phyloP scores from a whole-genome alignment of 495 filamentous ascomycete species.

The Wilcoxina mikolae region DNA sequence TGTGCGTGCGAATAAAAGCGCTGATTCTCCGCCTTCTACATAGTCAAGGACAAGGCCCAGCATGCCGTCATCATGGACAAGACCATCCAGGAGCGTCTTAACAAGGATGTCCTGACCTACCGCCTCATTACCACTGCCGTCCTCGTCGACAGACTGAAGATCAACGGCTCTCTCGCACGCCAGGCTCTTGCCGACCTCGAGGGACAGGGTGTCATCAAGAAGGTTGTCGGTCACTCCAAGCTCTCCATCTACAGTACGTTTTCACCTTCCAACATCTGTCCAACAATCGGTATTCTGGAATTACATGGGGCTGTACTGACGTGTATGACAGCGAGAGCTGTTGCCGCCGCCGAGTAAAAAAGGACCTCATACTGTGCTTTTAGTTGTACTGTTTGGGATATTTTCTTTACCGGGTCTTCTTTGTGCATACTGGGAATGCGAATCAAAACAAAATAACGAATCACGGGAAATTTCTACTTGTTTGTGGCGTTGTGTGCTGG shows the following conservation, averaged over 20 bases:
- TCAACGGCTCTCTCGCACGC: slow-evolving; percentile 94
- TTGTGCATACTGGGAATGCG: slow-evolving; percentile 6
- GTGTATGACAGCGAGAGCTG: slow-evolving; percentile 7
- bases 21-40: slow-evolving; percentile 23
- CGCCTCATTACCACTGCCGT: slow-evolving; percentile 96
- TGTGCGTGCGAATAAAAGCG: slow-evolving; percentile 1
- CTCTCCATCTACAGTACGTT: slow-evolving; percentile 95
- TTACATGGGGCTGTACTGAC: not conserved
- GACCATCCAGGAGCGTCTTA: slow-evolving; percentile 29
- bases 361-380: slow-evolving; percentile 1
- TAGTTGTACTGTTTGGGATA: not conserved
- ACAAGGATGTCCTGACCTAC: slow-evolving; percentile 77
- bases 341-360: slow-evolving; percentile 16
- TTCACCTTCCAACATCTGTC: not conserved
- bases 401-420: slow-evolving; percentile 3
- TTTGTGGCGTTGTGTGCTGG: too few species aligned
- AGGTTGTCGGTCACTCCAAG: slow-evolving; percentile 90
- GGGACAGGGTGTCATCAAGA: slow-evolving; percentile 97
- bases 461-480: too few species aligned
- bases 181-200: slow-evolving; percentile 82
- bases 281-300: not conserved
- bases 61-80: slow-evolving; percentile 60
- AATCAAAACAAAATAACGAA: slow-evolving; percentile 6
- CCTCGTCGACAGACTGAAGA: slow-evolving; percentile 98
- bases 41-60: slow-evolving; percentile 99